Base-by-base conservation (phyloP, 805 yeast genomes). In the Starmerella bombicola region DNA sequence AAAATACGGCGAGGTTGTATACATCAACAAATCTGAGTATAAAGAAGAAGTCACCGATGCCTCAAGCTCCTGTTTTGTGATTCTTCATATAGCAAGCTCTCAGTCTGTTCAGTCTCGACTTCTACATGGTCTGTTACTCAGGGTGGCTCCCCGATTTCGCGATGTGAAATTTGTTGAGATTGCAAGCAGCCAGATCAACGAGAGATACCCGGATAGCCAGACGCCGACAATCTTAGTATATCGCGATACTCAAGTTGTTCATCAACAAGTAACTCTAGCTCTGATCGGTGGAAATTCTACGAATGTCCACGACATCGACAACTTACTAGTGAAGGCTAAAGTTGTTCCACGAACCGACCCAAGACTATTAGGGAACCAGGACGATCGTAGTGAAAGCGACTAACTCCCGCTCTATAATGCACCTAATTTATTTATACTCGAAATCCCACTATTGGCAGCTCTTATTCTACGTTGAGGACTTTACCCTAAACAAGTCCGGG, bases 141-240 rank as follows among this genome's bases (percentile, higher is more conserved):
- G 68, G 13, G 57, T 75, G 13, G 91, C 97, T 0, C 55, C 62
- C 2, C 78, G 74, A 53, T 88, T 74, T 57, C 71, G 74, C 18
- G 95, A 91, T 55, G 62, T 88, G 51, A 91, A 91, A 60, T 81
- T 91, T 56, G 88, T 84, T 32, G 95, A 91, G 52, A 91, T 91
- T 36, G 78, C 81, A n/a, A 95, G 82, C 19, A 69, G 74, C 43
- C 75, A 95, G 59, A 94, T 96, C 38, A 80, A 86, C 49, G 97
- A 88, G 55, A 77, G 78, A 55, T 91, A 86, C 59, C 96, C 98
- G 2, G 88, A 82, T 20, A 58, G 70, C 24, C 86, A 83, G 64
- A 80, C 94, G 53, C 99, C 99, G 2, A 91, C 98, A 0, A 64
- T 91, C 6, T 68, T 91, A 37, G 72, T 91, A 1, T 91, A 91